Percentiles rank a stretch among this genome's conserved stretches.
phyloP scores from a whole-genome alignment of 176 grass and related monocot genomes.

The Rhynchospora tenuis region DNA sequence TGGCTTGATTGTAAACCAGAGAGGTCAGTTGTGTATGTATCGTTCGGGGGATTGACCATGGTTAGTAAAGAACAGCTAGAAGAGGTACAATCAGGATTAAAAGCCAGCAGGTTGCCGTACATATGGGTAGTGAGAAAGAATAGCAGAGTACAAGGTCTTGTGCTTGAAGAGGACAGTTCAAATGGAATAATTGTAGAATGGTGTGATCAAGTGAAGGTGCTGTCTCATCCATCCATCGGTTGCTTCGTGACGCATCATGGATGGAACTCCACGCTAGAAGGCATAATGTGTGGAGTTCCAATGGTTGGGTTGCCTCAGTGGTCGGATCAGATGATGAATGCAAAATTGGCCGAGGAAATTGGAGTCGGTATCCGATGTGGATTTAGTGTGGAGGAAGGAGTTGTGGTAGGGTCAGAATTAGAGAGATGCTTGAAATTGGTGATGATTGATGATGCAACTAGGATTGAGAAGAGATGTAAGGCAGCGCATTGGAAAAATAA shows the following conservation, averaged over 20 bases:
- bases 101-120: slow-evolving; percentile 24
- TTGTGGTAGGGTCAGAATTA: slow-evolving; percentile 12
- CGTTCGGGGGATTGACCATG: slow-evolving; percentile 34
- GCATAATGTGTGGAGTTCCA: slow-evolving; percentile 31
- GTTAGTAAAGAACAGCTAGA: slow-evolving; percentile 19
- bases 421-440: slow-evolving; percentile 21
- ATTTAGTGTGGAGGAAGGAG: slow-evolving; percentile 8
- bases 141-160: slow-evolving; percentile 1
- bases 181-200: slow-evolving; percentile 34
- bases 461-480: slow-evolving; percentile 7
- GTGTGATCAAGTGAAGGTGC: slow-evolving; percentile 43
- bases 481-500: slow-evolving; percentile 17
- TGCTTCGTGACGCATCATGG: slow-evolving; percentile 43
- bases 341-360: slow-evolving; percentile 3
- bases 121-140: slow-evolving; percentile 35
- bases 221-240: slow-evolving; percentile 30
- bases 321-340: slow-evolving; percentile 29
- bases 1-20: slow-evolving; percentile 29
- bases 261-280: slow-evolving; percentile 37
- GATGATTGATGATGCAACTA: slow-evolving; percentile 17
- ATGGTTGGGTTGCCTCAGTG: slow-evolving; percentile 25
- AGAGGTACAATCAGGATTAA: slow-evolving; percentile 31
- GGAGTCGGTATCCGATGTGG: slow-evolving; percentile 20
- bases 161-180: neutral
- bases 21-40: slow-evolving; percentile 46